phyloP scores from a whole-genome alignment of 2,329 filamentous ascomycete species.

The Curvularia sp. region DNA sequence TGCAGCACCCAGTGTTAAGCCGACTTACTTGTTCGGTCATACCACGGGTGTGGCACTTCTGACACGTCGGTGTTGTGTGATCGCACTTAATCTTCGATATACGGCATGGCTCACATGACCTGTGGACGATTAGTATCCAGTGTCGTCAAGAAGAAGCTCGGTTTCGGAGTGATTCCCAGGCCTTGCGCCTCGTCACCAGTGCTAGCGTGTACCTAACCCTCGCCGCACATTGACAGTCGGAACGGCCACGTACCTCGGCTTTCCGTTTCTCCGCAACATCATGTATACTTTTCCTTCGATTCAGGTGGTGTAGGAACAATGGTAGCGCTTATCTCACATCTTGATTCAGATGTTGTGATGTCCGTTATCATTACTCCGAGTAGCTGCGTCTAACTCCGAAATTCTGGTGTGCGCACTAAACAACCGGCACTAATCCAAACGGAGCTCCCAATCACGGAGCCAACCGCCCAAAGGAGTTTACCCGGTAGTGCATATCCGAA shows the following conservation, averaged over 20 bases:
- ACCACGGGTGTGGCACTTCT: constrained; percentile 44
- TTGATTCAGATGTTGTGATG: not conserved
- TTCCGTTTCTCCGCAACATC: constrained; percentile 48
- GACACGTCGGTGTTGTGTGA: constrained; percentile 44
- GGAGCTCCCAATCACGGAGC: not conserved
- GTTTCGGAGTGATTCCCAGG: not conserved
- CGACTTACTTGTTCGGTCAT: constrained; percentile 43
- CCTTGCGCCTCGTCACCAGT: not conserved
- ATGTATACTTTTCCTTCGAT: constrained; percentile 4
- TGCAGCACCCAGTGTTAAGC: not conserved
- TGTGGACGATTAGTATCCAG: constrained; percentile 23
- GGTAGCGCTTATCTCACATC: not conserved
- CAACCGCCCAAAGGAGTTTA: not conserved
- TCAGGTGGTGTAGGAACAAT: constrained; percentile 1
- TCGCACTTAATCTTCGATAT: constrained; percentile 48
- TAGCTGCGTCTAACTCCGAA: not conserved
- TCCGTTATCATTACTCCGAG: not conserved
- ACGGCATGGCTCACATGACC: constrained; percentile 48
- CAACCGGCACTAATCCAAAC: not conserved
- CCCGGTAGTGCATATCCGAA: not conserved
- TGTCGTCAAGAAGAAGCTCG: not conserved
- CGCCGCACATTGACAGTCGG: not conserved
- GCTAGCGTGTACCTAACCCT: not conserved
- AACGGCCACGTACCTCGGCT: constrained; percentile 38
- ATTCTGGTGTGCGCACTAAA: not conserved